These are phyloP conservation scores for Paulownia fortunei DNA, from an alignment of 257 asterid species.

Conservation along the genomic window DNA sequence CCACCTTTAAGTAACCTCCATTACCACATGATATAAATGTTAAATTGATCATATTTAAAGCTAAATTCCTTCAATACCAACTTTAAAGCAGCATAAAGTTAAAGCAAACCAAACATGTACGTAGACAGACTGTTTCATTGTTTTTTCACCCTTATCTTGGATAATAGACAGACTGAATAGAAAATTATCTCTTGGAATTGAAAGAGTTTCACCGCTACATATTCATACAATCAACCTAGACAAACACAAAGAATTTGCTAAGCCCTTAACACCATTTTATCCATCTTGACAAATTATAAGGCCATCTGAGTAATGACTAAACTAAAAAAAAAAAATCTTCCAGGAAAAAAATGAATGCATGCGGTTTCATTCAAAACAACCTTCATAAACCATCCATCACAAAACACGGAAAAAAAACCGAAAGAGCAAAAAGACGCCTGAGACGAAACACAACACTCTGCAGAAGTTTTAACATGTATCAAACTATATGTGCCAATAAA, in stretches of 20 bases:
- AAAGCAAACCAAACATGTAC: too few species aligned
- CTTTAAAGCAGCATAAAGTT: not conserved
- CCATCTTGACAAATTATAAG: not conserved
- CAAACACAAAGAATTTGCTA: not conserved
- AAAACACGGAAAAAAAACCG: not conserved
- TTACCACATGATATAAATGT: not conserved
- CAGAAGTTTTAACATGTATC: not conserved
- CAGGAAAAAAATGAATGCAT: not conserved
- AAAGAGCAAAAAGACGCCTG: not conserved
- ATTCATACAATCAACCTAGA: not conserved
- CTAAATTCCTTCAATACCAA: not conserved
- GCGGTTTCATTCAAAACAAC: conserved; percentile 2
- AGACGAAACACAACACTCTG: not conserved
- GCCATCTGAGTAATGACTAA: not conserved
- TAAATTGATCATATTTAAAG: not conserved
- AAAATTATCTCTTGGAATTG: not conserved
- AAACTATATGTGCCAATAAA: not conserved
- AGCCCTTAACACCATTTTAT: conserved; percentile 4
- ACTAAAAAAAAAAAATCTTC: not conserved
- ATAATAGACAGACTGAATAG: not conserved
- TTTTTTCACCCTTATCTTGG: not conserved
- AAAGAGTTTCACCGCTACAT: not conserved
- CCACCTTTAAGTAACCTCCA: not conserved
- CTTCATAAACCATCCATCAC: not conserved
- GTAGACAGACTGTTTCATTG: not conserved